Base-by-base conservation (phyloP, 2,329 filamentous ascomycete genomes). In the Leptographium flavum region DNA sequence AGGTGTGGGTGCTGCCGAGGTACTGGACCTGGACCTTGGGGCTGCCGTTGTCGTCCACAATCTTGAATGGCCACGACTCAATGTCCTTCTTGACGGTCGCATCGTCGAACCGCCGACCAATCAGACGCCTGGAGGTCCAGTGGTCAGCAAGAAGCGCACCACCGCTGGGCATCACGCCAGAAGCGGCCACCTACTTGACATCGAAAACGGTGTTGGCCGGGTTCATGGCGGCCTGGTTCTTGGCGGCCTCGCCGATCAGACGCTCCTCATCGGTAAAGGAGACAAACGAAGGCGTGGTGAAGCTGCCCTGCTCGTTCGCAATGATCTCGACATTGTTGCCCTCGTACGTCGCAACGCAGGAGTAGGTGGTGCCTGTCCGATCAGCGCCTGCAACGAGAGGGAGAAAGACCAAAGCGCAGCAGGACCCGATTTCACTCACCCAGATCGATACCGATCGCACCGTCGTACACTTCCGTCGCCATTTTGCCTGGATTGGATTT, bases 181-280 rank as follows among this genome's bases (percentile, higher is more conserved):
- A n/a, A n/a, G n/a, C n/a, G 21, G 9, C 5, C n/a, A 71, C 83
- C 71, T 69, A 92, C 87, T 96, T 98, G 79, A 94, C 85, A 71
- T 98, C 92, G 73, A 96, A 98, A 71, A 98, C 78, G 59, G 92
- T 98, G 77, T 96, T 96, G 65, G 70, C 69, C 53, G 92, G 92
- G 85, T 98, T 98, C 87, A 96, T 94, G 62, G 92, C 90, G 64
- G 90, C 92, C 81, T 95, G 88, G 78, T 98, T 98, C 85, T 96
- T 98, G 64, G 92, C 92, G 51, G 92, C 90, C 79, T 96, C 92
- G 76, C 92, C 92, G 63, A 96, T 96, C 72, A 98, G 74, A 70
- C 92, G 88, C 79, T 98, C 92, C 75, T 94, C 87, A 61, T 90
- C 82, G 65, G 87, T 95, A 81, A 98, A 98, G 60, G 87, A 94